A percentile compares a stretch with the other conserved stretches of the same genome.
phyloP scores from a whole-genome alignment of 352 stramenopile species.

The Phytophthora uliginosa region DNA sequence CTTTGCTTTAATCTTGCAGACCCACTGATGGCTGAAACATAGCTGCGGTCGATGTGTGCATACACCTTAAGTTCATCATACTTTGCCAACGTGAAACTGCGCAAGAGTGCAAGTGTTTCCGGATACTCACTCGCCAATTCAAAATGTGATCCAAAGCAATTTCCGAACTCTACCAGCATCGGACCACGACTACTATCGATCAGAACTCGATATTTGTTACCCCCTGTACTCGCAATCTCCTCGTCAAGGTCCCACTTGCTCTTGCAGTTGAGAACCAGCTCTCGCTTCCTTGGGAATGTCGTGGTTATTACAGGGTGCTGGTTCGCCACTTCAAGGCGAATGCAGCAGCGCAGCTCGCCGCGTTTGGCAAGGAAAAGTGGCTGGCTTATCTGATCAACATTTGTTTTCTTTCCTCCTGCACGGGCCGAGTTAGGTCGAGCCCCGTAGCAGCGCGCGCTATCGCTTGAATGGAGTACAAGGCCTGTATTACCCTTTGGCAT shows the following conservation, averaged over 20 bases:
- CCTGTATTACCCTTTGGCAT: constrained; percentile 82
- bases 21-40: constrained; percentile 72
- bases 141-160: constrained; percentile 81
- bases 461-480: constrained; percentile 72
- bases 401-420: constrained; percentile 59
- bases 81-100: constrained; percentile 71
- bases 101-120: constrained; percentile 54
- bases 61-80: constrained; percentile 71
- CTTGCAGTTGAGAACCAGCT: constrained; percentile 78
- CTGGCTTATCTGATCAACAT: constrained; percentile 45
- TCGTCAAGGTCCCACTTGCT: constrained; percentile 88
- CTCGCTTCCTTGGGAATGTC: constrained; percentile 45
- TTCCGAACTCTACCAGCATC: constrained; percentile 88
- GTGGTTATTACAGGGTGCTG: constrained; percentile 46
- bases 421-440: constrained; percentile 69
- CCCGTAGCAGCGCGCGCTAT: constrained; percentile 66
- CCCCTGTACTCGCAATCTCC: constrained; percentile 72
- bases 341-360: constrained; percentile 74
- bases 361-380: constrained; percentile 59
- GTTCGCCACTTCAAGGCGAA: constrained; percentile 61
- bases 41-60: constrained; percentile 81
- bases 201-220: constrained; percentile 84
- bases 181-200: constrained; percentile 79
- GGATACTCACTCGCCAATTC: constrained; percentile 63
- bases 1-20: constrained; percentile 60